Conservation (phyloP, 1,284 basidiomycete species). For the Ustilago loliicola region DNA sequence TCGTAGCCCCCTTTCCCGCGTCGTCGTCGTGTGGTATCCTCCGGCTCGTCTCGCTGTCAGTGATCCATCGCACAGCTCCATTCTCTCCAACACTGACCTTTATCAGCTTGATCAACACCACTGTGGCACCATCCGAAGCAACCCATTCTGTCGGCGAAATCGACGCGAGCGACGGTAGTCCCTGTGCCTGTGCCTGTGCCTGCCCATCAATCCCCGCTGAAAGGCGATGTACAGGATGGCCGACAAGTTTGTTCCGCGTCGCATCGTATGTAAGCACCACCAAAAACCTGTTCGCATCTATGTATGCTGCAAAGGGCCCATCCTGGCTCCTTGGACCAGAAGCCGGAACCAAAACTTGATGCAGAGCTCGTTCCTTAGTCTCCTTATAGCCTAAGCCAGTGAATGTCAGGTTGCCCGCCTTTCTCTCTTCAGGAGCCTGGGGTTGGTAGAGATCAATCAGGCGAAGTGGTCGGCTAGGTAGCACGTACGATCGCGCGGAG, state of each 20-base stretch:
- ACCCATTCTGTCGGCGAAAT: constrained; percentile 36
- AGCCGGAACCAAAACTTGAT: constrained; percentile 36
- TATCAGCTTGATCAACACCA: constrained; percentile 17
- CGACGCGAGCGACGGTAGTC: constrained; percentile 32
- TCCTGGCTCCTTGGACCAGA: not conserved
- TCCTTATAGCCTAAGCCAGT: constrained; percentile 44
- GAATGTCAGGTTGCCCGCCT: constrained; percentile 21
- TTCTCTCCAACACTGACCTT: constrained; percentile 12
- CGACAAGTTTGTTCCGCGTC: constrained; percentile 15
- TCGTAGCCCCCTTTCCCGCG: not conserved
- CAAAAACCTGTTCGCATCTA: constrained; percentile 42
- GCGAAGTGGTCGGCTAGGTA: constrained; percentile 31
- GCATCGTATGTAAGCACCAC: constrained; percentile 33
- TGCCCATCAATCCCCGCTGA: too few relatives aligned
- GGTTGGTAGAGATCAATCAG: constrained; percentile 36
- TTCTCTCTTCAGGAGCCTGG: not conserved
- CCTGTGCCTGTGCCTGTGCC: too few relatives aligned
- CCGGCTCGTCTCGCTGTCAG: constrained; percentile 3
- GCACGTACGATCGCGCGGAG: constrained; percentile 7
- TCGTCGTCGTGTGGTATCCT: not conserved
- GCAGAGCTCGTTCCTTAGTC: constrained; percentile 46
- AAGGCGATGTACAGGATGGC: constrained; percentile 38
- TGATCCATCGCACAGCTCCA: constrained; percentile 18
- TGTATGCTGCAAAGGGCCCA: constrained; percentile 46
- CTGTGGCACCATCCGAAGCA: constrained; percentile 6